A percentile compares a stretch with the other conserved stretches of the same genome.
Conservation (phyloP, 1,139 yeast genomes). For the Lodderomyces elongisporus region DNA sequence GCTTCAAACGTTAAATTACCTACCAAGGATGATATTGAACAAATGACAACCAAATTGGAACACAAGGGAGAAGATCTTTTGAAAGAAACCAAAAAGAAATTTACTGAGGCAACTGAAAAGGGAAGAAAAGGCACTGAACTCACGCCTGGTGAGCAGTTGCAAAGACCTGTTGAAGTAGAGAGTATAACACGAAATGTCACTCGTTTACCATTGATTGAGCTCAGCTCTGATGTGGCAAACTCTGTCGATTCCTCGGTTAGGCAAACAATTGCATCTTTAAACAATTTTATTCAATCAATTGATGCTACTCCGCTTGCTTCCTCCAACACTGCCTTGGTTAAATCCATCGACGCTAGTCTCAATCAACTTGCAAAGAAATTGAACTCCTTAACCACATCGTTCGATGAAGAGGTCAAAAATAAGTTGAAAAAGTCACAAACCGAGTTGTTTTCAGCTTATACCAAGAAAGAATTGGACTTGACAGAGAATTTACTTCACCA, state of each 20-base stretch:
- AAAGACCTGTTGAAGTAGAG: conserved; percentile 39
- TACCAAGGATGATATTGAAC: conserved; percentile 29
- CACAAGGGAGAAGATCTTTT: conserved; percentile 32
- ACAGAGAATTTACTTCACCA: conserved; percentile 47
- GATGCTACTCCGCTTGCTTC: conserved; percentile 35
- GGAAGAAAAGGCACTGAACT: conserved; percentile 9
- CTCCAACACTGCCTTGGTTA: conserved; percentile 26
- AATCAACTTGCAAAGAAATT: conserved; percentile 29
- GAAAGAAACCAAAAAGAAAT: conserved; percentile 34
- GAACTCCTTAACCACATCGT: conserved; percentile 32
- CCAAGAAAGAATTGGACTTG: conserved; percentile 49
- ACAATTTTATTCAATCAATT: conserved; percentile 47
- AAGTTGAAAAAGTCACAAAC: conserved; percentile 40
- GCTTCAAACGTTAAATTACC: conserved; percentile 24
- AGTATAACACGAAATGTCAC: conserved; percentile 27
- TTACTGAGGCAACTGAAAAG: conserved; percentile 11
- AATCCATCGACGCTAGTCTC: conserved; percentile 29
- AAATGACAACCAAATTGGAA: conserved; percentile 31
- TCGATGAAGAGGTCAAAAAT: conserved; percentile 38
- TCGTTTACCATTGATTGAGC: conserved; percentile 33
- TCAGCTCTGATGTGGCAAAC: conserved; percentile 18
- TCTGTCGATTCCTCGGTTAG: conserved; percentile 44
- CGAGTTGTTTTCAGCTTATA: conserved; percentile 53
- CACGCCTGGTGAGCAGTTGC: conserved; percentile 45
- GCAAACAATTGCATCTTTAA: conserved; percentile 46